Conservation (phyloP, 164 flowering plant species). For the Stephania yunnanensis region DNA sequence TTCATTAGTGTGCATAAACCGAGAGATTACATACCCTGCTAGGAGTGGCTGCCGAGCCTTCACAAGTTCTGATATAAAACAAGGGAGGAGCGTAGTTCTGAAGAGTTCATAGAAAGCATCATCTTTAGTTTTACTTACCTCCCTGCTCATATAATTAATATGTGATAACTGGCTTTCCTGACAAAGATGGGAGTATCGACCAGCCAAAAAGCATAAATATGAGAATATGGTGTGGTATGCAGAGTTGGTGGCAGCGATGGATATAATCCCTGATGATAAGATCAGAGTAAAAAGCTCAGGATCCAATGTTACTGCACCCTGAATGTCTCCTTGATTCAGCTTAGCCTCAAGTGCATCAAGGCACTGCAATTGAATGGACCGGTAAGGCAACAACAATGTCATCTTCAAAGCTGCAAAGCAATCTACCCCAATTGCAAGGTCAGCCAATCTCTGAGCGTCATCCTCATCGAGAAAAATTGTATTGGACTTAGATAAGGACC, state of each 20-base stretch:
- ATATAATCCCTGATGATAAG: conserved; percentile 53
- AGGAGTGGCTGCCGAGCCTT: conserved; percentile 60
- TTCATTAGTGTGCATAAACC: conserved; percentile 68
- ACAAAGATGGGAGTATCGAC: conserved; percentile 47
- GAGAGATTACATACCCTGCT: conserved; percentile 73
- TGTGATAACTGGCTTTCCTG: conserved; percentile 43
- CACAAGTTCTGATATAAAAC: conserved; percentile 74
- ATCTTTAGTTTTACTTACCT: conserved; percentile 6
- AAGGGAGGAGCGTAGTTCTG: conserved; percentile 50
- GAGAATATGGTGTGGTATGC: conserved; percentile 49
- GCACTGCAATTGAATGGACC: conserved; percentile 46
- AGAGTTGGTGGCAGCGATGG: conserved; percentile 39
- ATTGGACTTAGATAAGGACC: conserved; percentile 29
- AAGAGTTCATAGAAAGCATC: conserved; percentile 29
- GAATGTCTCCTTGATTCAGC: conserved; percentile 47
- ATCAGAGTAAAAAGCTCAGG: conserved; percentile 50
- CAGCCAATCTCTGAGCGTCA: conserved; percentile 40
- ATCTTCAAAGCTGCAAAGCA: conserved; percentile 62
- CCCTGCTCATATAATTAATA: conserved; percentile 11
- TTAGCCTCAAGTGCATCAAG: conserved; percentile 57
- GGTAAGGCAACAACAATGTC: conserved; percentile 59
- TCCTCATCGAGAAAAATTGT: conserved; percentile 48
- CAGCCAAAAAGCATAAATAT: conserved; percentile 57
- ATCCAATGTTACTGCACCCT: conserved; percentile 32
- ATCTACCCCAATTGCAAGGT: conserved; percentile 33